A percentile compares a stretch with the other conserved stretches of the same genome.
phyloP scores from a whole-genome alignment of 495 filamentous ascomycete genomes.

The Trichocladium antarcticum region DNA sequence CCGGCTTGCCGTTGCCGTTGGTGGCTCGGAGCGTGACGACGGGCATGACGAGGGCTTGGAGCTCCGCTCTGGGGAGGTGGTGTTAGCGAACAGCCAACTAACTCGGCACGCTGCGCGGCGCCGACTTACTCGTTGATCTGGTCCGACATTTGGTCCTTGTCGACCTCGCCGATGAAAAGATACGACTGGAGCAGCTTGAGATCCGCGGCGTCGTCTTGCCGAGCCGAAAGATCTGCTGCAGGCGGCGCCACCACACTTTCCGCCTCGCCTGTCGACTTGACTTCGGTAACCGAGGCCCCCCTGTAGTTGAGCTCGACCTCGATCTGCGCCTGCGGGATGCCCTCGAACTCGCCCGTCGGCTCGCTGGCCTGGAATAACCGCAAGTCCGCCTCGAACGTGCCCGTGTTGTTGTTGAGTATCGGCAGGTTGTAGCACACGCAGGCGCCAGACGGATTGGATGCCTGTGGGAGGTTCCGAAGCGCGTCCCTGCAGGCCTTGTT shows the following conservation, averaged over 20 bases:
- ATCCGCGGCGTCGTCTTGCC: conserved; percentile 5
- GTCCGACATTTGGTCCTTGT: conserved; percentile 31
- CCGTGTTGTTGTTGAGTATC: conserved; percentile 47
- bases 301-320: conserved; percentile 47
- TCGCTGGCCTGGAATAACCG: conserved; percentile 52
- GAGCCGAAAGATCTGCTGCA: conserved; percentile 8
- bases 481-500: conserved; percentile 41
- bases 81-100: conserved; percentile 14
- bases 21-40: conserved; percentile 46
- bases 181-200: conserved; percentile 40
- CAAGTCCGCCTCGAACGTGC: conserved; percentile 60
- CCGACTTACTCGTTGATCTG: conserved; percentile 34
- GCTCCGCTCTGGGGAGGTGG: conserved; percentile 31
- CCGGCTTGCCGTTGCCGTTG: conserved; percentile 30
- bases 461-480: conserved; percentile 35
- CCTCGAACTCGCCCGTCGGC: conserved; percentile 46
- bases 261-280: conserved; percentile 15
- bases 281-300: conserved; percentile 46
- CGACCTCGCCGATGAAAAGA: conserved; percentile 44
- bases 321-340: conserved; percentile 44
- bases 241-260: conserved; percentile 4
- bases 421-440: conserved; percentile 70
- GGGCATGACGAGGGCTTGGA: conserved; percentile 53
- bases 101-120: not conserved
- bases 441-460: conserved; percentile 58